Conservation (phyloP, 176 grass and related monocot species). For the Chrysopogon serrulatus region DNA sequence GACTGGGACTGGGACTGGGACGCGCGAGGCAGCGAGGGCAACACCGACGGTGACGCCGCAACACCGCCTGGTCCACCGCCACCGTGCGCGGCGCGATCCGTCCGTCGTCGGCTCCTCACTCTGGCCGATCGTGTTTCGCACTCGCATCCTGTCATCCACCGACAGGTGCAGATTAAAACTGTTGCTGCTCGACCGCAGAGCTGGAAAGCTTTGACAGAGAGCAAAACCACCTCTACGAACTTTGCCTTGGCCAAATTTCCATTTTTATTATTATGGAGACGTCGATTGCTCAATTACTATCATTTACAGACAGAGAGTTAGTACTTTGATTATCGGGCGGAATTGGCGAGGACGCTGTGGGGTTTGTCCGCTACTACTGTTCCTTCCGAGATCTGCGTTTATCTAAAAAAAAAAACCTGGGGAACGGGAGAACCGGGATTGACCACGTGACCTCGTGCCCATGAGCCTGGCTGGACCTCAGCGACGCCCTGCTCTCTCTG, state of each 20-base stretch:
- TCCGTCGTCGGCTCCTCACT: neutral
- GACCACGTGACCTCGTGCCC: slow-evolving; percentile 13
- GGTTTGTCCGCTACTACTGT: neutral
- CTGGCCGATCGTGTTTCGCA: neutral
- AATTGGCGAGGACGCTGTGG: neutral
- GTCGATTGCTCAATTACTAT: too few species aligned
- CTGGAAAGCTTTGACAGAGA: neutral
- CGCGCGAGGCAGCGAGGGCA: too few species aligned
- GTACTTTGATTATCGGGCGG: neutral
- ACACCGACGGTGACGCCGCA: slow-evolving; percentile 35
- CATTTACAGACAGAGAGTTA: too few species aligned
- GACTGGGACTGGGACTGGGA: neutral
- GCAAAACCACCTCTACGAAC: neutral
- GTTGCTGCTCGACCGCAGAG: neutral
- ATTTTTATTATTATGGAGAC: neutral
- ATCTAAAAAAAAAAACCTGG: neutral
- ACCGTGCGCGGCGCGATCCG: slow-evolving; percentile 1
- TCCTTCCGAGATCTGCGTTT: neutral
- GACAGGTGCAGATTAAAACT: neutral
- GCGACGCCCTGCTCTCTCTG: neutral
- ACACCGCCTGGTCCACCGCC: slow-evolving; percentile 1
- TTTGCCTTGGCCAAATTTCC: neutral
- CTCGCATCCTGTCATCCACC: slow-evolving; percentile 8
- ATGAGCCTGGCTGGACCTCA: too few species aligned
- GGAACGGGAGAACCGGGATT: neutral